Evolutionary conservation across 129 eudicot genomes (phyloP).

Genomic region (Apium graveolens): DNA sequence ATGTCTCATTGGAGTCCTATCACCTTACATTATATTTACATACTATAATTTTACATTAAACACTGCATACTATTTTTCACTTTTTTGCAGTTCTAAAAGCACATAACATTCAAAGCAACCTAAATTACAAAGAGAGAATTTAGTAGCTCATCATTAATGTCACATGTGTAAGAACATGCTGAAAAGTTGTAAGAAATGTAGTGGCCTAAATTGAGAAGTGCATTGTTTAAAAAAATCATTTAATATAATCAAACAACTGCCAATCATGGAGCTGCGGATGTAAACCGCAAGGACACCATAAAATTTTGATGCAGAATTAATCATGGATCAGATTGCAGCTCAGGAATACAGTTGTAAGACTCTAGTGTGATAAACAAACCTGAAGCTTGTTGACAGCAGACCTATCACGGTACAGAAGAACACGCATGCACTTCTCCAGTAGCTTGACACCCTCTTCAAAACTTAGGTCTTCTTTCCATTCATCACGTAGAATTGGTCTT

Average conservation of each 20-base stretch:
- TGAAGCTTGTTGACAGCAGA: slow-evolving; percentile 6
- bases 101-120: neutral
- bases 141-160: neutral
- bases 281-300: neutral
- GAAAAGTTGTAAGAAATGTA: neutral
- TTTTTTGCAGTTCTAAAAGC: neutral
- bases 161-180: neutral
- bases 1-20: neutral
- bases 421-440: slow-evolving; percentile 87
- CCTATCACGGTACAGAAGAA: slow-evolving; percentile 25
- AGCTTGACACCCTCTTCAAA: slow-evolving; percentile 73
- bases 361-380: neutral
- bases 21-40: neutral
- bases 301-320: neutral
- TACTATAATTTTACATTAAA: neutral
- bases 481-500: slow-evolving; percentile 69
- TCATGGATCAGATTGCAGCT: neutral
- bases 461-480: slow-evolving; percentile 63
- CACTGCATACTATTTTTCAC: neutral
- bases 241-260: neutral
- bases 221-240: neutral
- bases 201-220: neutral
- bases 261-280: neutral
- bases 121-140: neutral
- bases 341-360: neutral